Percentiles rank a stretch among this genome's conserved stretches.
Evolutionary conservation across 495 filamentous ascomycete species (phyloP).

Genomic region (Daldinia caldariorum): DNA sequence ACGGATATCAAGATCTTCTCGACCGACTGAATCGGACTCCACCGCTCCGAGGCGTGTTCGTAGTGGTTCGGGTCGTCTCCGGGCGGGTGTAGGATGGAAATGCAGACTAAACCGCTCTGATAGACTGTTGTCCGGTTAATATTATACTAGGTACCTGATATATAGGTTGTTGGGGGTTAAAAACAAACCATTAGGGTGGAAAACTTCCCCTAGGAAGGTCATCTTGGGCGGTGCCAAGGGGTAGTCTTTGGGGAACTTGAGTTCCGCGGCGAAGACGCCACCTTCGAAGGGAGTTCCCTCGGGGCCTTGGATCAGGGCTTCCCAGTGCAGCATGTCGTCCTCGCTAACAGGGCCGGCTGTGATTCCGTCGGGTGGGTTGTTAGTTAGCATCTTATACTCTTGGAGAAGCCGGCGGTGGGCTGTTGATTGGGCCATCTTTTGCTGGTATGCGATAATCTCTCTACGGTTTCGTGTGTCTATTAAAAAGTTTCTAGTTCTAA

Average conservation of each 20-base stretch:
- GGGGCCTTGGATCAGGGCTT: constrained; percentile 94
- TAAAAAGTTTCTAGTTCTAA: not conserved
- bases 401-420: constrained; percentile 95
- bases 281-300: constrained; percentile 96
- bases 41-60: constrained; percentile 93
- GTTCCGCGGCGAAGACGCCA: constrained; percentile 90
- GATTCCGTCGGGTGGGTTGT: constrained; percentile 90
- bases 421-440: constrained; percentile 67
- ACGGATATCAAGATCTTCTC: constrained; percentile 98
- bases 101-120: constrained; percentile 89
- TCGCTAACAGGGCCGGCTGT: constrained; percentile 92
- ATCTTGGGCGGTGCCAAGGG: constrained; percentile 92
- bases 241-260: constrained; percentile 96
- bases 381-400: constrained; percentile 83
- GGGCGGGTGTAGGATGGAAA: constrained; percentile 97
- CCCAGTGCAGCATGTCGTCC: constrained; percentile 97
- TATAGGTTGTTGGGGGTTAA: too few relatives aligned
- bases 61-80: constrained; percentile 99
- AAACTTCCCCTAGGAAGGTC: constrained; percentile 91
- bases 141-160: not conserved
- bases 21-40: constrained; percentile 95
- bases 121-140: constrained; percentile 71
- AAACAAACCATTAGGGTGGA: constrained; percentile 85
- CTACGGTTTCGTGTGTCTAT: not conserved
- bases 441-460: not conserved